Evolutionary conservation across 2,329 filamentous ascomycete species (phyloP).

Genomic region (Penicillium hesseltinei): DNA sequence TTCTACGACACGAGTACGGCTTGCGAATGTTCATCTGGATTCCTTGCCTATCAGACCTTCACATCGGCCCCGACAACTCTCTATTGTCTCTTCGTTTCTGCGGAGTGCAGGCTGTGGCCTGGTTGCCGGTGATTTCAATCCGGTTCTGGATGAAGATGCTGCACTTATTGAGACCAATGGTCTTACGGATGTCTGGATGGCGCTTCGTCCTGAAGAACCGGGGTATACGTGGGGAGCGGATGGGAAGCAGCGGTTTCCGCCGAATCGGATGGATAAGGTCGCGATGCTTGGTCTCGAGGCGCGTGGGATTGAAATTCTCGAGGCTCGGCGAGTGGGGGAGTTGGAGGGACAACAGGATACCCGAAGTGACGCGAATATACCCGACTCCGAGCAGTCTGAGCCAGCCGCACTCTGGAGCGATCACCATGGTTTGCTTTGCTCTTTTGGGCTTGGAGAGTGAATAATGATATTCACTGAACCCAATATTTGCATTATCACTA

Average conservation of each 20-base stretch:
- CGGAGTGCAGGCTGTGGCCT: slow-evolving; percentile 29
- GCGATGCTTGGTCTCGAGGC: slow-evolving; percentile 29
- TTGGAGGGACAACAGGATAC: background rate
- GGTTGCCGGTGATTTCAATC: slow-evolving; percentile 45
- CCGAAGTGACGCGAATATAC: background rate
- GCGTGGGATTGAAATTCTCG: background rate
- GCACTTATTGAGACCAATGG: slow-evolving; percentile 31
- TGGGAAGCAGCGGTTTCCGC: slow-evolving; percentile 33
- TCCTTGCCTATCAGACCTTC: slow-evolving; percentile 31
- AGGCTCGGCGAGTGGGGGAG: background rate
- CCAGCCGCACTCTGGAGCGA: background rate
- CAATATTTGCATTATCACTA: background rate
- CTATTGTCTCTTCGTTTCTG: slow-evolving; percentile 28
- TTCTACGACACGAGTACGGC: slow-evolving; percentile 19
- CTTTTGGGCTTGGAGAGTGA: background rate
- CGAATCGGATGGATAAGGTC: slow-evolving; percentile 41
- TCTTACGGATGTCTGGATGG: slow-evolving; percentile 38
- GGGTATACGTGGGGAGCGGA: slow-evolving; percentile 43
- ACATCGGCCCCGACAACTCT: slow-evolving; percentile 33
- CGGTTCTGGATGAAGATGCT: slow-evolving; percentile 37
- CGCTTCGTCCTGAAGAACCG: slow-evolving; percentile 26
- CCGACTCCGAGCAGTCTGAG: background rate
- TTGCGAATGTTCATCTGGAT: slow-evolving; percentile 45
- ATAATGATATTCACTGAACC: too few species aligned
- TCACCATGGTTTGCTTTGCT: slow-evolving; percentile 2